Evolutionary conservation across 1,284 basidiomycete genomes (phyloP), one percentile per base, ranked within the genome.

Genomic region (Microbotryum lychnidis-dioicae): DNA sequence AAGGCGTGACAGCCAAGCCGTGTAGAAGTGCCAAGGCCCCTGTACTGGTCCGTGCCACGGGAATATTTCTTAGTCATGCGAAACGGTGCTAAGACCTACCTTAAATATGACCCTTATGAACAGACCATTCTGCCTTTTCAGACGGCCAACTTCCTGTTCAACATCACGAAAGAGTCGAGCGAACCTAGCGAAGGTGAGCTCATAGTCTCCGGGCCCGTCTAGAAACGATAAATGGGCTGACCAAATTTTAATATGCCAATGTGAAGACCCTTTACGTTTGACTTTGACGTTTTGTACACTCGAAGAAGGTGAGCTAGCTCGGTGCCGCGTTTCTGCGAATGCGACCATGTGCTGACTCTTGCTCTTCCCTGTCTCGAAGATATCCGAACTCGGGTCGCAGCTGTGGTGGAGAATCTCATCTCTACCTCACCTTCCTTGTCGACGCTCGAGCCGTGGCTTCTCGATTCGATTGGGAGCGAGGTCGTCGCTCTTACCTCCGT

Each of bases 81-180:
- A 21, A n/a, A 5, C 10, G 1, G 2, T n/a, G 6, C 50, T 55
- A 37, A 57, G 31, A 3, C 21, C 27, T 27, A 2, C 9, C 21
- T 7, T n/a, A 9, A 1, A 10, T 6, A 20, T 16, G 6, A 4
- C 23, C 16, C 27, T 27, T 5, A 27, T 27, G 27, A 29, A 29
- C 56, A 90, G 87, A 85, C 83, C 2, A 78, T 87, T 37, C 83
- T 84, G 4, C 86, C 86, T 1, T 75, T 77, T 6, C 84, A 83
- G 70, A 81, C 87, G 1, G 84, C 82, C 4, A 82, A 82, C 65
- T 88, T 86, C 71, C 69, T 90, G 37, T 91, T 89, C 72, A 81
- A 82, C 52, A 77, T 89, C 25, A 80, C 27, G 44, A 61, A 10
- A 14, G 29, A 5, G 57, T 60, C 3, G 14, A 42, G 2, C 21